phyloP scores from a whole-genome alignment of 192 early-diverging fungal species.

The Coemansia sp. region DNA sequence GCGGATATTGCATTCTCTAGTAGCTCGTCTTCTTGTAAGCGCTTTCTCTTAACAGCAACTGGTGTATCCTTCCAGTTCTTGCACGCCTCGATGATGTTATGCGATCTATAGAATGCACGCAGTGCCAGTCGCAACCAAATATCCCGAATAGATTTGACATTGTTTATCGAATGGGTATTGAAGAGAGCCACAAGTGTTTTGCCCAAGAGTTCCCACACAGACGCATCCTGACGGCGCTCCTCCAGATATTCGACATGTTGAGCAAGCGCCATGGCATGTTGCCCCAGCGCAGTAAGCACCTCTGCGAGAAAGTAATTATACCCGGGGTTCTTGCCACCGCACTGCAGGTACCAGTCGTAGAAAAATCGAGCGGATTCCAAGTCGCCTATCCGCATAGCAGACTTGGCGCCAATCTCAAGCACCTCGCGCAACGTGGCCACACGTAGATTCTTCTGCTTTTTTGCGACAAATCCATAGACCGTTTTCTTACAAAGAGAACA shows the following conservation, averaged over 20 bases:
- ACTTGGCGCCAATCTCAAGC: slow-evolving; percentile 36
- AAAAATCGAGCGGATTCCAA: slow-evolving; percentile 17
- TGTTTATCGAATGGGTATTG: background rate
- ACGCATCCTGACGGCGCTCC: slow-evolving; percentile 36
- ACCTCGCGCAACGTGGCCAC: slow-evolving; percentile 36
- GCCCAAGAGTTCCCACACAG: slow-evolving; percentile 46
- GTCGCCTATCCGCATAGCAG: slow-evolving; percentile 22
- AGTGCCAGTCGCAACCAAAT: slow-evolving; percentile 27
- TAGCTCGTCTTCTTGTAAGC: slow-evolving; percentile 13
- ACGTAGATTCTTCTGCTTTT: background rate
- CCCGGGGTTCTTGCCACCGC: slow-evolving; percentile 45
- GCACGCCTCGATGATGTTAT: slow-evolving; percentile 24
- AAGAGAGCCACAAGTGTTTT: slow-evolving; percentile 10
- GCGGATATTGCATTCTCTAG: background rate
- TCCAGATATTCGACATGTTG: slow-evolving; percentile 29
- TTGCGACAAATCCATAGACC: slow-evolving; percentile 6
- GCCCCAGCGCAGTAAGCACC: slow-evolving; percentile 16
- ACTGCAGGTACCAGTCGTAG: slow-evolving; percentile 32
- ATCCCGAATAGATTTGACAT: background rate
- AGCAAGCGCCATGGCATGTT: slow-evolving; percentile 19
- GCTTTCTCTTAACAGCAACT: slow-evolving; percentile 18
- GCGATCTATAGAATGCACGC: slow-evolving; percentile 20
- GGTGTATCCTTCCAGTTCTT: slow-evolving; percentile 28
- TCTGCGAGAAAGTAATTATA: slow-evolving; percentile 36
- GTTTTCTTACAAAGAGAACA: slow-evolving; percentile 26